phyloP scores from a whole-genome alignment of 208 protist species.

The Crithidia brevicula region DNA sequence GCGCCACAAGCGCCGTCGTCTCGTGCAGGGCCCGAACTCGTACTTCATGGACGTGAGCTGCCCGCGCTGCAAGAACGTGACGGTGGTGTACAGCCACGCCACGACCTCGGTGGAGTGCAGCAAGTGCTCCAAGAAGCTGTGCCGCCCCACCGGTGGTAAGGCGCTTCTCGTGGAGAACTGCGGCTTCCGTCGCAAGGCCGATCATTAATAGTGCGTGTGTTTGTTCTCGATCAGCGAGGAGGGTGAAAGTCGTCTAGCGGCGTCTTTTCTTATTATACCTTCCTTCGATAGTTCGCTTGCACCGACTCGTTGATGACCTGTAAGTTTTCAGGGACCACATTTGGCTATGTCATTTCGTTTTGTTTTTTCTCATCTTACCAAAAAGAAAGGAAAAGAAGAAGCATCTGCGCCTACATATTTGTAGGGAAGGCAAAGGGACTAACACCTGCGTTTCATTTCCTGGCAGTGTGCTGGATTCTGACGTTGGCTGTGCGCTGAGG shows the following conservation, averaged over 20 bases:
- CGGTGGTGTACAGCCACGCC: constrained; percentile 98
- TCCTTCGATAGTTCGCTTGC: not conserved
- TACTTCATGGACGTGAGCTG: constrained; percentile 99
- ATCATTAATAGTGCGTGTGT: constrained; percentile 90
- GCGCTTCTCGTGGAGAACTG: constrained; percentile 96
- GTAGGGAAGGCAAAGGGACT: too few relatives aligned
- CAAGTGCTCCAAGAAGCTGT: constrained; percentile 96
- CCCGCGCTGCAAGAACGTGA: constrained; percentile 95
- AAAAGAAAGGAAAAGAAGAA: constrained; percentile 11
- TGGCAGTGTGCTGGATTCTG: too few relatives aligned
- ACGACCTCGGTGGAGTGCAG: constrained; percentile 97
- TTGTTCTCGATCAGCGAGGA: too few relatives aligned
- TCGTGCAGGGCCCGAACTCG: constrained; percentile 99
- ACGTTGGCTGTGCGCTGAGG: too few relatives aligned
- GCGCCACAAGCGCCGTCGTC: constrained; percentile 99
- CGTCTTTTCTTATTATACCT: not conserved
- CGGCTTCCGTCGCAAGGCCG: constrained; percentile 95
- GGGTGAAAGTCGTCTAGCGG: too few relatives aligned
- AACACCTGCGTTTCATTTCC: too few relatives aligned
- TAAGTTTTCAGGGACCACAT: constrained; percentile 11
- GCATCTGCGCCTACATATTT: too few relatives aligned
- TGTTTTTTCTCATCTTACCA: constrained; percentile 5
- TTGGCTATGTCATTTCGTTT: constrained; percentile 13
- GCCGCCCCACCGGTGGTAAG: constrained; percentile 98
- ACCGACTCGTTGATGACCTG: constrained; percentile 15